Evolutionary conservation across 1,284 basidiomycete genomes (phyloP).

Genomic region (Ganoderma leucocontextum): DNA sequence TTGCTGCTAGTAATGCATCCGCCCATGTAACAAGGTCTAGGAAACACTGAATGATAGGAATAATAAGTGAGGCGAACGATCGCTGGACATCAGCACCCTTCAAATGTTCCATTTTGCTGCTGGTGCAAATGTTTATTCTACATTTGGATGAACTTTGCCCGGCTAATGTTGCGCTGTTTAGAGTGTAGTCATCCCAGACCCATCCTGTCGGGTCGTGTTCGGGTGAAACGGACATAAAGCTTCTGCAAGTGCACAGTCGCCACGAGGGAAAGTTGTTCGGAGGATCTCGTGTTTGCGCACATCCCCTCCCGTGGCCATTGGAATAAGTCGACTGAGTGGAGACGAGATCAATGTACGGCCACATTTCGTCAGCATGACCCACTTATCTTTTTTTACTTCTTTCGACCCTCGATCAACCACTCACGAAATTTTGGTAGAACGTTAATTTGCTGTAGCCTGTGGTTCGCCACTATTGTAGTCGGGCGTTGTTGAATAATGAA

Average conservation of each 20-base stretch:
- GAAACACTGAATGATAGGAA: not conserved
- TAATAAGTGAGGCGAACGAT: not conserved
- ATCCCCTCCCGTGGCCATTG: not conserved
- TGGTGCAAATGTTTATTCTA: not conserved
- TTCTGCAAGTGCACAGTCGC: not conserved
- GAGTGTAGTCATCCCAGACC: not conserved
- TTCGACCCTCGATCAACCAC: not conserved
- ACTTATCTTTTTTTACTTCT: no score
- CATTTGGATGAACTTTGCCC: conserved; percentile 3
- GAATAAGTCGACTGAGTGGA: not conserved
- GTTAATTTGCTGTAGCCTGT: no score
- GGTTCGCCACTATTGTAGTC: no score
- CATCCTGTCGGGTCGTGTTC: not conserved
- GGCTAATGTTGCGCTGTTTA: not conserved
- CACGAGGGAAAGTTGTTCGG: not conserved
- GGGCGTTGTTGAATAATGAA: no score
- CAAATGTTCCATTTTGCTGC: not conserved
- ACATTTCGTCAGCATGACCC: not conserved
- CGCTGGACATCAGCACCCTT: not conserved
- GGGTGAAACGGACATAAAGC: not conserved
- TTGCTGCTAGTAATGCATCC: not conserved
- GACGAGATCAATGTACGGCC: not conserved
- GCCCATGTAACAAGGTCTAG: not conserved
- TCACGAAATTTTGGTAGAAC: no score
- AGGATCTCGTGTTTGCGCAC: not conserved